Conservation (phyloP, 2,329 filamentous ascomycete species). For the Epichloe festucae region DNA sequence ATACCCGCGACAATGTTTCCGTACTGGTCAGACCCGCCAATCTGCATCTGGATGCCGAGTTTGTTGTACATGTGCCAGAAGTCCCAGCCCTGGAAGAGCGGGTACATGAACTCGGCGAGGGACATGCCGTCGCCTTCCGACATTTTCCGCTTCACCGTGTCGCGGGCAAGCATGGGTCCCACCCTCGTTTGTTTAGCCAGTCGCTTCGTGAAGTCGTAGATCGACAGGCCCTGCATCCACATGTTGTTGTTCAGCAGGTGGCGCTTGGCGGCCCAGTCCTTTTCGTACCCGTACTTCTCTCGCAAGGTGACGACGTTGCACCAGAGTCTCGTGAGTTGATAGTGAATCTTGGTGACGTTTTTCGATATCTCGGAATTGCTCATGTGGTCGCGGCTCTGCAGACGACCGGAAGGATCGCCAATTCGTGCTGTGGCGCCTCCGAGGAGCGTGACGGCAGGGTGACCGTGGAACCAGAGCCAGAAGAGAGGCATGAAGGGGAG, state of each 20-base stretch:
- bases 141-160: constrained; percentile 82
- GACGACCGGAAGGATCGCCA: constrained; percentile 63
- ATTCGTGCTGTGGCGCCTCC: constrained; percentile 66
- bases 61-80: constrained; percentile 76
- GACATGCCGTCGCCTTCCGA: constrained; percentile 85
- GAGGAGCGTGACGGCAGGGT: constrained; percentile 52
- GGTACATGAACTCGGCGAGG: constrained; percentile 85
- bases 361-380: constrained; percentile 38
- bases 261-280: constrained; percentile 52
- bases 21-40: constrained; percentile 91
- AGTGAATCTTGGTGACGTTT: constrained; percentile 56
- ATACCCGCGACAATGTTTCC: constrained; percentile 91
- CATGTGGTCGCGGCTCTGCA: constrained; percentile 45
- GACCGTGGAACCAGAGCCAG: constrained; percentile 71
- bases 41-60: constrained; percentile 64
- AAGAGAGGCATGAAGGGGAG: constrained; percentile 73
- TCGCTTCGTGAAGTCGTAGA: constrained; percentile 63
- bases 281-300: constrained; percentile 48
- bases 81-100: constrained; percentile 88
- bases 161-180: constrained; percentile 75
- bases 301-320: constrained; percentile 55
- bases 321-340: constrained; percentile 62
- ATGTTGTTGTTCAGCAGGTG: constrained; percentile 66
- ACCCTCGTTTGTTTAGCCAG: constrained; percentile 64
- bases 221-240: constrained; percentile 63